Conservation (phyloP, 2,329 filamentous ascomycete genomes). For the Macrophomina pseudophaseolina region DNA sequence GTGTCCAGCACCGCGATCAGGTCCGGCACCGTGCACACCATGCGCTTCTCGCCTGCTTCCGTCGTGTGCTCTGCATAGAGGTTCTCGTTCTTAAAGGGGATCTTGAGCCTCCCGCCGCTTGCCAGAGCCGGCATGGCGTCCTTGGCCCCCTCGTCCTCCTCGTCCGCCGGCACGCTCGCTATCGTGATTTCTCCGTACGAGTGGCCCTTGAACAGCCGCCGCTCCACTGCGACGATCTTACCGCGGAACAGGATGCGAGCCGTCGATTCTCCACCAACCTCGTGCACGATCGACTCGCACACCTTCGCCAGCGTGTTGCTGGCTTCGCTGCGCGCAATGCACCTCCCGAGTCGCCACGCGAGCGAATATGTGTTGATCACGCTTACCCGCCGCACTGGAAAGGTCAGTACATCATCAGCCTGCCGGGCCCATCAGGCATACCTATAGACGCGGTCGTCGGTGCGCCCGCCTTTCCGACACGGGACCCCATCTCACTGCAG, state of each 20-base stretch:
- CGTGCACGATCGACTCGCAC: slow-evolving; percentile 48
- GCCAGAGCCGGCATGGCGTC: slow-evolving; percentile 26
- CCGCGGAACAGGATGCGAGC: slow-evolving; percentile 67
- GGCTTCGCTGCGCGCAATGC: slow-evolving; percentile 58
- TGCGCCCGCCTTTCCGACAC: slow-evolving; percentile 47
- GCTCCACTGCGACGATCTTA: slow-evolving; percentile 67
- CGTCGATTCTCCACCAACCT: slow-evolving; percentile 50
- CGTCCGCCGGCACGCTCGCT: slow-evolving; percentile 35
- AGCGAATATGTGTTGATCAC: slow-evolving; percentile 51
- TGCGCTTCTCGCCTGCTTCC: slow-evolving; percentile 41
- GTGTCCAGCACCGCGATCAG: slow-evolving; percentile 27
- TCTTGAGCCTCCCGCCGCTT: slow-evolving; percentile 58
- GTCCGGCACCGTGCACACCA: slow-evolving; percentile 53
- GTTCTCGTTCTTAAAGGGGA: slow-evolving; percentile 77
- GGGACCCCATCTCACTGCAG: slow-evolving; percentile 25
- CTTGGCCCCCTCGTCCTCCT: slow-evolving; percentile 34
- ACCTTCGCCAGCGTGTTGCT: slow-evolving; percentile 50
- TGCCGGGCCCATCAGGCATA: not conserved
- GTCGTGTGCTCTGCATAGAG: slow-evolving; percentile 59
- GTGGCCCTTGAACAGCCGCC: slow-evolving; percentile 62
- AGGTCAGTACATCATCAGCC: slow-evolving; percentile 24
- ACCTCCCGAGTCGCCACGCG: slow-evolving; percentile 62
- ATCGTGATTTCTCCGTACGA: slow-evolving; percentile 65
- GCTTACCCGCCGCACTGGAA: slow-evolving; percentile 32
- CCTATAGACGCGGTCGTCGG: slow-evolving; percentile 45